Evolutionary conservation across 805 yeast species (phyloP).

Genomic region (Komagataella pseudopastoris): DNA sequence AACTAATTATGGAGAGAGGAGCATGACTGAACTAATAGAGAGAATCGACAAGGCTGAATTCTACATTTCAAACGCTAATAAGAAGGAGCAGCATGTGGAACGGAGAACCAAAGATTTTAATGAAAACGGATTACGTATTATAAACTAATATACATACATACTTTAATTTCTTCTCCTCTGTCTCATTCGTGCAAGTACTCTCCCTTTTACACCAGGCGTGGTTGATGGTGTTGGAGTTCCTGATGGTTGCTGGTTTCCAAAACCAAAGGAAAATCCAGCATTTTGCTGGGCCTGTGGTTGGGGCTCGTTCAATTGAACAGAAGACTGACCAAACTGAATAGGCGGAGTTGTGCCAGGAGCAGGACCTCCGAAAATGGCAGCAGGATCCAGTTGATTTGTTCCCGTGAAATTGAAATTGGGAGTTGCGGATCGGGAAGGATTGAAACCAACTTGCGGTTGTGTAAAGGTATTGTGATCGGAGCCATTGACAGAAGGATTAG

Average conservation of each 20-base stretch:
- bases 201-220: not conserved
- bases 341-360: slow-evolving; percentile 5
- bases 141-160: not conserved
- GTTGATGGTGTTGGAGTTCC: not conserved
- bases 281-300: not conserved
- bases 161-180: slow-evolving; percentile 7
- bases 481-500: not conserved
- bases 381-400: slow-evolving; percentile 13
- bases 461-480: slow-evolving; percentile 3
- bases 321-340: not conserved
- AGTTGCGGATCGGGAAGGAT: slow-evolving; percentile 14
- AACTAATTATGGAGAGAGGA: slow-evolving; percentile 54
- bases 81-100: not conserved
- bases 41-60: slow-evolving; percentile 25
- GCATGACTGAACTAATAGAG: slow-evolving; percentile 43
- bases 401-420: slow-evolving; percentile 20
- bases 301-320: not conserved
- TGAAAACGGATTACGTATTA: not conserved
- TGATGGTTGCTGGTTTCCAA: not conserved
- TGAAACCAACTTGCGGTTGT: slow-evolving; percentile 5
- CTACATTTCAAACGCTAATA: not conserved
- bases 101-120: not conserved
- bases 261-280: not conserved
- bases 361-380: slow-evolving; percentile 11
- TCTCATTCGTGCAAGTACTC: slow-evolving; percentile 11